phyloP scores from a whole-genome alignment of 2,329 filamentous ascomycete genomes.

The Sporothrix phasma region DNA sequence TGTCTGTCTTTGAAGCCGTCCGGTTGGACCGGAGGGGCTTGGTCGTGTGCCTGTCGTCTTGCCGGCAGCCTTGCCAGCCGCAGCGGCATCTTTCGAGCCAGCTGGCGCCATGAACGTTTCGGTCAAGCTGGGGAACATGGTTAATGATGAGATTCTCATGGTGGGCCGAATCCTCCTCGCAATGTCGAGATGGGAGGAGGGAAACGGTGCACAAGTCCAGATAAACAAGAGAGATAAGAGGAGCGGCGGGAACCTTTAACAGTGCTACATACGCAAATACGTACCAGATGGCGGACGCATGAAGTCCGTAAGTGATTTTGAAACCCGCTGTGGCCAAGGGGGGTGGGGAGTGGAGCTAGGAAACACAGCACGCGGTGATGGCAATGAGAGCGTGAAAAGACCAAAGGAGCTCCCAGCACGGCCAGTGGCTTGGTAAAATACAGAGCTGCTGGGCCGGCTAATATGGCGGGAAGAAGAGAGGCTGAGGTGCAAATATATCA shows the following conservation, averaged over 20 bases:
- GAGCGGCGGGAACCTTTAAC: not conserved
- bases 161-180: not conserved
- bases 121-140: constrained; percentile 25
- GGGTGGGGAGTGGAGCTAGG: constrained; percentile 8
- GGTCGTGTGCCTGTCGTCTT: constrained; percentile 17
- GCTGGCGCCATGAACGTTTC: constrained; percentile 24
- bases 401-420: not conserved
- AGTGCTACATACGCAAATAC: not conserved
- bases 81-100: constrained; percentile 19
- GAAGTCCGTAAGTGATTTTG: constrained; percentile 16
- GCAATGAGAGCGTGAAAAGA: not conserved
- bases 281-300: constrained; percentile 14
- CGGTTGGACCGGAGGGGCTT: constrained; percentile 23
- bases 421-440: not conserved
- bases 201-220: not conserved
- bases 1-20: constrained; percentile 22
- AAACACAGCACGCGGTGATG: not conserved
- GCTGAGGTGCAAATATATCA: not conserved
- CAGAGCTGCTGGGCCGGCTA: not conserved
- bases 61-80: constrained; percentile 12
- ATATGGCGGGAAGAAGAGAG: not conserved
- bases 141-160: constrained; percentile 13
- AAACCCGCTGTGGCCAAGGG: constrained; percentile 14
- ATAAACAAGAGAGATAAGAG: not conserved
- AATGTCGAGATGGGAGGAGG: not conserved